Evolutionary conservation across 768 basidiomycete species (phyloP).

Genomic region (Lentinula detonsa): DNA sequence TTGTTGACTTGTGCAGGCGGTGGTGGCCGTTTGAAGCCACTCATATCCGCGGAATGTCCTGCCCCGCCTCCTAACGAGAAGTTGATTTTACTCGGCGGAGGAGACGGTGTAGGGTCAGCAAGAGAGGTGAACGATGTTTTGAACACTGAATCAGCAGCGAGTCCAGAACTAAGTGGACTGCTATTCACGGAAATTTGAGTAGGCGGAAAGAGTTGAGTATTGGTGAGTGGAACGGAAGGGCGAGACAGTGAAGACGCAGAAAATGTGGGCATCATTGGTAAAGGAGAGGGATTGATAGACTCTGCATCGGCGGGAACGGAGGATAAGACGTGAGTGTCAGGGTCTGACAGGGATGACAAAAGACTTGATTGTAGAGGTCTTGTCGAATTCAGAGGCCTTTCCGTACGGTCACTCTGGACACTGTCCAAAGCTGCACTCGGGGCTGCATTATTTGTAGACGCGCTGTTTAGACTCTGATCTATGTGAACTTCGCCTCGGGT

Average conservation of each 20-base stretch:
- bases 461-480: slow-evolving; percentile 30
- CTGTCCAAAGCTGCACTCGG: neutral
- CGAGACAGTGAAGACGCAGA: slow-evolving; percentile 18
- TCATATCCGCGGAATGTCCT: neutral
- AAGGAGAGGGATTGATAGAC: slow-evolving; percentile 33
- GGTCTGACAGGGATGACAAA: neutral
- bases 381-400: neutral
- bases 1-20: slow-evolving; percentile 9
- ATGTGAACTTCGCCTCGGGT: slow-evolving; percentile 50
- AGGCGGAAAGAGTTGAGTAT: slow-evolving; percentile 55
- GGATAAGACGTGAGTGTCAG: slow-evolving; percentile 1
- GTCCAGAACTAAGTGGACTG: neutral
- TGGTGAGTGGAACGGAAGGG: slow-evolving; percentile 23
- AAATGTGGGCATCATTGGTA: slow-evolving; percentile 49
- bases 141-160: neutral
- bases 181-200: slow-evolving; percentile 44
- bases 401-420: neutral
- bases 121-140: neutral
- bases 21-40: slow-evolving; percentile 3
- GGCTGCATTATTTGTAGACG: neutral
- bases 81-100: neutral
- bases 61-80: neutral
- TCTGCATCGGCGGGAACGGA: neutral
- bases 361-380: neutral
- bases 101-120: slow-evolving; percentile 1